These are phyloP conservation scores for Odontarrhena argentea DNA, from an alignment of 345 rosid genomes.

Conservation along the genomic window DNA sequence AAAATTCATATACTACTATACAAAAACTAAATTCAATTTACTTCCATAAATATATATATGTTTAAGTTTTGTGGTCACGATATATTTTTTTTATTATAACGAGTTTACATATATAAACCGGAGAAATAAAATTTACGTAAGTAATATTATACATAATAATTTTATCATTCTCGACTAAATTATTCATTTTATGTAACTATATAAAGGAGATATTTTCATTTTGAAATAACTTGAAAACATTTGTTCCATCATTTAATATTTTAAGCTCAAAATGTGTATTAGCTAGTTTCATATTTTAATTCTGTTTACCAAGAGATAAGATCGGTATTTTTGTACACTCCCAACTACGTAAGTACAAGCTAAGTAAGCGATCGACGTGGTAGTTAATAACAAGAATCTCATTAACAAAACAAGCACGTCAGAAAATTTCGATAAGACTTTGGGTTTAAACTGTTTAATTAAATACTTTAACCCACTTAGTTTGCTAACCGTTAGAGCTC, in stretches of 20 bases:
- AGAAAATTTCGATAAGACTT: background rate
- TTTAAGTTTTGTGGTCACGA: no score
- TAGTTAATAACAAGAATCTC: slow-evolving; percentile 4
- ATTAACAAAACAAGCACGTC: slow-evolving; percentile 21
- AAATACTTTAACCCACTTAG: slow-evolving; percentile 20
- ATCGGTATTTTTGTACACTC: background rate
- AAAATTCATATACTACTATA: slow-evolving; percentile 12
- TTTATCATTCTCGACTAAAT: no score
- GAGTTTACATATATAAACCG: no score
- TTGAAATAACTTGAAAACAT: no score
- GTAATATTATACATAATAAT: no score
- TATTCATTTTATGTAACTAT: no score
- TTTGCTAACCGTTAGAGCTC: slow-evolving; percentile 36
- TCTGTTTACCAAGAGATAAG: background rate
- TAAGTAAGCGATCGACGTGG: slow-evolving; percentile 9
- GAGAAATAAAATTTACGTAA: no score
- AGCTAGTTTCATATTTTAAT: no score
- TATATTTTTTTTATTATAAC: no score
- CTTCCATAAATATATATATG: no score
- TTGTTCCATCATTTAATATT: background rate
- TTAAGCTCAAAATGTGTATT: background rate
- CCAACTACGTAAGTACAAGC: background rate
- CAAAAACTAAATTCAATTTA: slow-evolving; percentile 13
- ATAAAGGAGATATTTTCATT: no score
- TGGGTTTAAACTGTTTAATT: slow-evolving; percentile 15